A percentile compares a stretch with the other conserved stretches of the same genome.
phyloP scores from a whole-genome alignment of 768 basidiomycete species.

The Cyclocybe cylindracea region DNA sequence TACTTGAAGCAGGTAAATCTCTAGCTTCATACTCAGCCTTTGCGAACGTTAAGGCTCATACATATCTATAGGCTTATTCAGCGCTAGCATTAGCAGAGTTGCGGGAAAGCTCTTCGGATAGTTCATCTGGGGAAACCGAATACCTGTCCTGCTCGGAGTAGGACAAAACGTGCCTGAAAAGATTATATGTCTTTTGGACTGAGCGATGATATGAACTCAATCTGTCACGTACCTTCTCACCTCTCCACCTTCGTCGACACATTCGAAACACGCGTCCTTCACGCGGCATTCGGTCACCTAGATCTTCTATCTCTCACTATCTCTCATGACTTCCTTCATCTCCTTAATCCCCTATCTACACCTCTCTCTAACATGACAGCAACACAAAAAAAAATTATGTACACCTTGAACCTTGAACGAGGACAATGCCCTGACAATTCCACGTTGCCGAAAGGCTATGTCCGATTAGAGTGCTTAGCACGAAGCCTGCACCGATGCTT shows the following conservation, averaged over 20 bases:
- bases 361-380: neutral
- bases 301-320: neutral
- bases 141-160: no score
- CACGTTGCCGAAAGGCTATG: constrained; percentile 74
- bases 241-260: neutral
- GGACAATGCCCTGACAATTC: constrained; percentile 42
- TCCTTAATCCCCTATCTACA: neutral
- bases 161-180: no score
- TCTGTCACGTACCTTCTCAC: neutral
- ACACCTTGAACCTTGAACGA: neutral
- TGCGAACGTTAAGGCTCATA: no score
- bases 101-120: no score
- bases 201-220: neutral
- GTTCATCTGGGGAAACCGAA: no score
- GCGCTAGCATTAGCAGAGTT: no score
- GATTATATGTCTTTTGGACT: no score
- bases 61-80: no score
- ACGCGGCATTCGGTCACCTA: neutral
- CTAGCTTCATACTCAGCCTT: no score
- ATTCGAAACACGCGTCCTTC: neutral
- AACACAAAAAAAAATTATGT: no score
- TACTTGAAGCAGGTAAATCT: no score
- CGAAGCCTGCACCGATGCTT: constrained; percentile 62
- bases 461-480: constrained; percentile 51
- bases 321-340: neutral